Evolutionary conservation across 2,329 filamentous ascomycete species (phyloP).

Genomic region (Coniochaeta sp.): DNA sequence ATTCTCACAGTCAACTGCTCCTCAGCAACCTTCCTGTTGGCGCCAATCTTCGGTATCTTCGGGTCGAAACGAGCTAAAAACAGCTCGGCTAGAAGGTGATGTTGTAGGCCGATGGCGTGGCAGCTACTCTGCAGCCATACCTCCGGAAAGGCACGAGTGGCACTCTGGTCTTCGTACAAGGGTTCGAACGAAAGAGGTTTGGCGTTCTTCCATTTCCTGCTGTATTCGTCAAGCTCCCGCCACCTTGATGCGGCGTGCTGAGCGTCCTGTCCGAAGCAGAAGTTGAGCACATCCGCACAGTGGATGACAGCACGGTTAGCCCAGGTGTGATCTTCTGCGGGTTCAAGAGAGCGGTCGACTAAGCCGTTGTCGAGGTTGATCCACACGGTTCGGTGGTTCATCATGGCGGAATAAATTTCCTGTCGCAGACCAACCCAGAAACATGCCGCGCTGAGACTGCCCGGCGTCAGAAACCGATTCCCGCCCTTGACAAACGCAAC

Average conservation of each 20-base stretch:
- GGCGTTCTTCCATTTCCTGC: constrained; percentile 35
- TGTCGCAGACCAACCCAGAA: constrained; percentile 53
- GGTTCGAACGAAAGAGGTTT: constrained; percentile 48
- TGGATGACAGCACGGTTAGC: constrained; percentile 55
- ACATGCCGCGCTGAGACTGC: constrained; percentile 40
- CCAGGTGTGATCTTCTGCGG: constrained; percentile 47
- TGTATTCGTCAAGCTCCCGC: constrained; percentile 36
- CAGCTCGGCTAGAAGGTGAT: constrained; percentile 51
- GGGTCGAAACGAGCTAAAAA: constrained; percentile 52
- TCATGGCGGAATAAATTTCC: constrained; percentile 51
- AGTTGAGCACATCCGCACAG: constrained; percentile 57
- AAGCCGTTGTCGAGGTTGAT: constrained; percentile 43
- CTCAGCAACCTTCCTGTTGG: constrained; percentile 27
- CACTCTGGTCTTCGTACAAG: constrained; percentile 34
- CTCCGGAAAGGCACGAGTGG: constrained; percentile 44
- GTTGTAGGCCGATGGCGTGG: constrained; percentile 52
- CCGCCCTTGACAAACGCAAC: constrained; percentile 37
- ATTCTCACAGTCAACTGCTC: constrained; percentile 30
- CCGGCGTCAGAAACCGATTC: constrained; percentile 30
- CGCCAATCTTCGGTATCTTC: constrained; percentile 41
- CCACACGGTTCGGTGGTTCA: constrained; percentile 36
- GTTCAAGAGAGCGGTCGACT: constrained; percentile 41
- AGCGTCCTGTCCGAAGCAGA: constrained; percentile 46
- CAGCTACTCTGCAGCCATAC: constrained; percentile 51
- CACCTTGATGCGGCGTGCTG: constrained; percentile 25